Base-by-base conservation (phyloP, 495 filamentous ascomycete species). In the Talaromyces trachyspermus region DNA sequence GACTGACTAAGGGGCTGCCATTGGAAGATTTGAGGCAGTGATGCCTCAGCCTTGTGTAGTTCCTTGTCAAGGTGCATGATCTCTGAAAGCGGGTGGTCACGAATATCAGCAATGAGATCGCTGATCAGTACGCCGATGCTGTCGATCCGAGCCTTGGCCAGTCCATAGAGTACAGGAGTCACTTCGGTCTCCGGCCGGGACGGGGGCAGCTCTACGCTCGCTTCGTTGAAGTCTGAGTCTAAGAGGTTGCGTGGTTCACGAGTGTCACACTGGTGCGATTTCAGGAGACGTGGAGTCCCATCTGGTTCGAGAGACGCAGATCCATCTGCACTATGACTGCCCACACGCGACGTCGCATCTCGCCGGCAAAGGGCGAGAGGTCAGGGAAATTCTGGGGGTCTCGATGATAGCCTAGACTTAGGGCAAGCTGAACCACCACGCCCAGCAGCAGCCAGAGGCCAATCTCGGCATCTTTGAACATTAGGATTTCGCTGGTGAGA, bases 41-140 rank as follows among this genome's bases (percentile, higher is more conserved):
- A 69, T 14, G 71, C 74, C 45, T 80, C 79, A 2, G 82, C 70
- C 40, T 86, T 80, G 24, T 86, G 79, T 20, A 96, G 72, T 17
- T 75, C 74, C 46, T 77, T 69, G 60, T 97, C 89, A 22, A 88
- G 72, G 15, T 77, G 77, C 51, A 94, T 71, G 12, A 89, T 79
- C 37, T 92, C 84, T 17, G 95, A 88, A 60, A 96, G 95, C 1
- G 78, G 69, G 2, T 65, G 60, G 5, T 63, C 53, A 15, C 61
- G 56, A 11, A 60, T 54, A 4, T 61, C 63, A 35, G 63, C 71
- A 25, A 68, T 56, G 23, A 66, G 55, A 44, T 77, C 74, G 14
- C 76, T 51, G n/a, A 76, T 69, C 26, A 67, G 61, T 3, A 67
- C 70, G 37, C 75, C 68, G 7, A 61, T 35, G 20, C 22, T 11